Evolutionary conservation across 176 grass and related monocot species (phyloP), one percentile per base, ranked within the genome.

Genomic region (Triticum dicoccoides): DNA sequence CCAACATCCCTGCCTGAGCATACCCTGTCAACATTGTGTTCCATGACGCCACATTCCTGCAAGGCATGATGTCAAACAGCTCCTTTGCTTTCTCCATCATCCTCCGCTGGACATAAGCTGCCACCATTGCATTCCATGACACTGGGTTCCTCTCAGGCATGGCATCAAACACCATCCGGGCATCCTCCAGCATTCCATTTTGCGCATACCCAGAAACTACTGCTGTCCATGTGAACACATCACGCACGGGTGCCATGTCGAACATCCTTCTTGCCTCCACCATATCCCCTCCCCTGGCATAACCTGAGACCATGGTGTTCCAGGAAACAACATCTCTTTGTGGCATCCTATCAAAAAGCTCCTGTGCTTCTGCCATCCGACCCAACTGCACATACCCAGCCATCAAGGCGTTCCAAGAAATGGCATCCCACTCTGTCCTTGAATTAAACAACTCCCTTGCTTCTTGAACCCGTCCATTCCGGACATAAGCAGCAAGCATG

Each of bases 381-480:
- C 80, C 88, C 74, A 85, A 86, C 27, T 94, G 96, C 24, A 84
- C 90, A 42, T 92, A 92, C 7, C 91, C 88, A 25, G 91, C 86
- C 41, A 94, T 98, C 73, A 98, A 78, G 24, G 93, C 90, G n/a
- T 98, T 98, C 96, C 93, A 98, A 24, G 96, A 96, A 63, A 98
- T 86, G 6, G 86, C 77, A 87, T 94, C 93, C 96, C 96, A 98
- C 70, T 90, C 67, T 12, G 78, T 70, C 69, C 90, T 91, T 18
- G 96, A 96, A 84, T 88, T 73, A 62, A 98, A 98, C 38, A 98
- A 58, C 11, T 42, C 49, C 76, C 86, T 86, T 30, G 96, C 96
- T 27, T 89, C 88, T 5, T 88, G 82, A 30, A 94, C 68, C 32
- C 76, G 87, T 20, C 96, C 93, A 52, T 96, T 96, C 24, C 86